Conservation (phyloP, 306 rosid species). For the Gastrolobium bilobum region DNA sequence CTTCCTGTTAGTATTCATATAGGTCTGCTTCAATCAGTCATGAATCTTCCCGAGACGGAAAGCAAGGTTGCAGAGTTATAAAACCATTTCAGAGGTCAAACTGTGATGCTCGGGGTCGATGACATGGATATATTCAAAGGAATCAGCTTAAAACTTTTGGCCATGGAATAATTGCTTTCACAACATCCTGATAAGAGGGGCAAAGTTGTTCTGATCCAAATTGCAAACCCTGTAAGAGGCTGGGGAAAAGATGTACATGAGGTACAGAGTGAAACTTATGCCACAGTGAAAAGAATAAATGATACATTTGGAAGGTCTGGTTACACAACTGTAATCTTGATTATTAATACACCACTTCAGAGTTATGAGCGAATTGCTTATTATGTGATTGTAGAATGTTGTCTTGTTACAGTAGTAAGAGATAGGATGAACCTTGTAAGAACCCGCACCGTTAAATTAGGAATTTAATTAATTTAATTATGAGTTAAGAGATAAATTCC, state of each 20-base stretch:
- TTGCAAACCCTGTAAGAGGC: constrained; percentile 79
- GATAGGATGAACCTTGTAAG: constrained; percentile 87
- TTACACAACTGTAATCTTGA: constrained; percentile 70
- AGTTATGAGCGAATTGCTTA: constrained; percentile 69
- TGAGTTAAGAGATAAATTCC: too few relatives aligned
- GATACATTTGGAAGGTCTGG: constrained; percentile 60
- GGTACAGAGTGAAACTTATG: constrained; percentile 63
- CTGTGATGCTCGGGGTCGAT: too few relatives aligned
- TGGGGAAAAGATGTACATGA: constrained; percentile 75
- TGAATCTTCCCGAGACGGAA: constrained; percentile 65
- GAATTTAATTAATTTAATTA: too few relatives aligned
- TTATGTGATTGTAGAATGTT: constrained; percentile 71
- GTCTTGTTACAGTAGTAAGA: constrained; percentile 80
- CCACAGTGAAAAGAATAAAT: constrained; percentile 64
- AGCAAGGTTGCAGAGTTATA: constrained; percentile 63
- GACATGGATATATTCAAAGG: too few relatives aligned
- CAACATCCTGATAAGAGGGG: constrained; percentile 77
- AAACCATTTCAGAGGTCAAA: too few relatives aligned
- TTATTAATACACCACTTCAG: constrained; percentile 66
- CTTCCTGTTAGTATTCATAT: constrained; percentile 75
- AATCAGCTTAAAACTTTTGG: too few relatives aligned
- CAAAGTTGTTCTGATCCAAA: constrained; percentile 70
- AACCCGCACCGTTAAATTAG: too few relatives aligned
- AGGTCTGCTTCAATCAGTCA: constrained; percentile 64
- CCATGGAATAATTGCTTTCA: too few relatives aligned